Percentiles rank a stretch among this genome's conserved stretches.
These are phyloP conservation scores for Microcos paniculata DNA, from an alignment of 345 rosid species.

Conservation along the genomic window DNA sequence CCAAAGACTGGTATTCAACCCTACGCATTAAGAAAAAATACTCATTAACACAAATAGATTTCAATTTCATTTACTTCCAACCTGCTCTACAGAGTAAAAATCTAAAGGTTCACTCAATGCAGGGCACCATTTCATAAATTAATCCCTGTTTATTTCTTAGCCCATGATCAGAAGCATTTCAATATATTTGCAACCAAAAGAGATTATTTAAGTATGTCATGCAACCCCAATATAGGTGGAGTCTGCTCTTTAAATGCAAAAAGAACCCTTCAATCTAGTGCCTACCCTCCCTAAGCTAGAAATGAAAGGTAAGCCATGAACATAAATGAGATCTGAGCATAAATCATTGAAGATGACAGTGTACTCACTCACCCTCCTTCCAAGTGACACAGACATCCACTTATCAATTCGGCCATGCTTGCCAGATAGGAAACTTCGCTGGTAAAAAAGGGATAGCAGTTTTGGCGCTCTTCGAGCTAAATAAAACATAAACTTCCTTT, in stretches of 20 bases:
- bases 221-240: background rate
- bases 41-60: background rate
- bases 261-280: background rate
- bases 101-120: background rate
- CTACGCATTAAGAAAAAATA: background rate
- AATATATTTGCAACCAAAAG: background rate
- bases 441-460: slow-evolving; percentile 60
- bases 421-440: slow-evolving; percentile 74
- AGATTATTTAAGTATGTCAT: background rate
- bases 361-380: slow-evolving; percentile 59
- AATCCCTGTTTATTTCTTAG: slow-evolving; percentile 8
- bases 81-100: background rate
- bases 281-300: background rate
- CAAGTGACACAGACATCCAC: slow-evolving; percentile 72
- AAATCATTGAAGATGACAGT: background rate
- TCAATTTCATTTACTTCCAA: background rate
- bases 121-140: background rate
- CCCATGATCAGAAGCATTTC: background rate
- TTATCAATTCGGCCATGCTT: slow-evolving; percentile 64
- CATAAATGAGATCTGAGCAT: background rate
- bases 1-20: background rate
- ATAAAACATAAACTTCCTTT: slow-evolving; percentile 63
- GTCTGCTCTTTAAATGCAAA: background rate
- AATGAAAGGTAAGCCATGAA: background rate
- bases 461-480: slow-evolving; percentile 70